phyloP scores from a whole-genome alignment of 2,329 filamentous ascomycete species.

The Ascomycota sp. region DNA sequence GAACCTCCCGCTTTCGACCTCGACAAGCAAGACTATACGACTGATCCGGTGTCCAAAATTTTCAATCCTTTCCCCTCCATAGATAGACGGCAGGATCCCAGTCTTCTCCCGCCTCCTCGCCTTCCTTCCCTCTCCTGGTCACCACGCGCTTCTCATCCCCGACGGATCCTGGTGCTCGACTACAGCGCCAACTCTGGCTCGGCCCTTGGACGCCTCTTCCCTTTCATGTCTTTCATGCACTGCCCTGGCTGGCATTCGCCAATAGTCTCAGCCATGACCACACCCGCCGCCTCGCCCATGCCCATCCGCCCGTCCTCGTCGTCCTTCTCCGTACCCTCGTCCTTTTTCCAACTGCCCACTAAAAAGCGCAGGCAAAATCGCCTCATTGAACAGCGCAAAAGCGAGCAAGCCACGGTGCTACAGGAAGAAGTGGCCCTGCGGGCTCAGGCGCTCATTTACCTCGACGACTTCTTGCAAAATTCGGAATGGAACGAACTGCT shows the following conservation, averaged over 20 bases:
- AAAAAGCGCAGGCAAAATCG: constrained; percentile 6
- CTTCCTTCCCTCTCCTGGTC: no score
- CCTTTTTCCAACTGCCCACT: constrained; percentile 7
- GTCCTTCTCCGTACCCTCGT: constrained; percentile 1
- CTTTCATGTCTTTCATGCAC: constrained; percentile 1
- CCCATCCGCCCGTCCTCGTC: constrained; percentile 1
- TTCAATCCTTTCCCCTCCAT: no score
- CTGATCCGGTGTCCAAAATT: no score
- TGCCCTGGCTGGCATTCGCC: neutral
- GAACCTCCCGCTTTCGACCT: no score
- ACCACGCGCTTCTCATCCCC: no score
- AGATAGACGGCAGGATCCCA: no score
- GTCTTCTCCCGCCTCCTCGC: no score
- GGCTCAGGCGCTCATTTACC: constrained; percentile 12
- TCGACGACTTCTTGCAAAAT: constrained; percentile 10
- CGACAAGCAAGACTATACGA: no score
- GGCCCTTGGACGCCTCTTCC: neutral
- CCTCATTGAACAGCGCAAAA: constrained; percentile 4
- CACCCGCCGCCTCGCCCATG: neutral
- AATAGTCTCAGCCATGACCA: neutral
- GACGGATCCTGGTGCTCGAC: no score
- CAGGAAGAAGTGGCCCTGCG: constrained; percentile 12
- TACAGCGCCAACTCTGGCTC: neutral
- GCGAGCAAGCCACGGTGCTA: constrained; percentile 7
- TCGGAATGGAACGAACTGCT: constrained; percentile 11